Percentiles rank a stretch among this genome's conserved stretches.
Conservation (phyloP, 2,329 filamentous ascomycete species). For the Talaromyces islandicus region DNA sequence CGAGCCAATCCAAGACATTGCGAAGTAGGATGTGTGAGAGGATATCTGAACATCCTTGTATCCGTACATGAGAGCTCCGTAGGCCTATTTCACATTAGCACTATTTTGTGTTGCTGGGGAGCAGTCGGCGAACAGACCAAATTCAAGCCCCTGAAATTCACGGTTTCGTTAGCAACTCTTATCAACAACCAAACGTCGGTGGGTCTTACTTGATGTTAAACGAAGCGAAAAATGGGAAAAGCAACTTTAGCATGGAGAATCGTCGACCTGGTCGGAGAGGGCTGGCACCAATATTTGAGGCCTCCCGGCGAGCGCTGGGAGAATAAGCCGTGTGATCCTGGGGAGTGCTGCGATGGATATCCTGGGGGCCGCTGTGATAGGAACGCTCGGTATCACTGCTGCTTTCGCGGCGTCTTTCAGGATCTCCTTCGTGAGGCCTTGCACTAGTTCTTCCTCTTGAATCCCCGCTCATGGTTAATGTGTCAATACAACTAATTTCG, state of each 20-base stretch:
- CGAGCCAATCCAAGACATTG: background rate
- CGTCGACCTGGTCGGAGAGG: background rate
- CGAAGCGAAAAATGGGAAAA: background rate
- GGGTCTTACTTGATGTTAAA: background rate
- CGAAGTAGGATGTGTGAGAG: background rate
- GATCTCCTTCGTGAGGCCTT: background rate
- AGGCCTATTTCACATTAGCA: background rate
- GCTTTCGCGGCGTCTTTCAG: too few species aligned
- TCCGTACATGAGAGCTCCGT: background rate
- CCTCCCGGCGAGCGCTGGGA: too few species aligned
- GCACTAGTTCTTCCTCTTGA: background rate
- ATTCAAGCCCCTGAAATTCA: background rate
- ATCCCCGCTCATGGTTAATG: background rate
- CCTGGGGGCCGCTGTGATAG: too few species aligned
- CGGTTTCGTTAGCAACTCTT: background rate
- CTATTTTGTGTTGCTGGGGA: background rate
- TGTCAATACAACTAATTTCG: background rate
- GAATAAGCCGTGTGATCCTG: background rate
- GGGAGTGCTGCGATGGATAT: background rate
- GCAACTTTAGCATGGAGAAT: background rate
- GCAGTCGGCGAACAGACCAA: background rate
- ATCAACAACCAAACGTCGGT: background rate
- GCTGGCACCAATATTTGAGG: background rate
- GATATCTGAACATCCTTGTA: background rate
- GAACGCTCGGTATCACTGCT: too few species aligned